Conservation (phyloP, 768 basidiomycete genomes). For the Hericium alpestre region DNA sequence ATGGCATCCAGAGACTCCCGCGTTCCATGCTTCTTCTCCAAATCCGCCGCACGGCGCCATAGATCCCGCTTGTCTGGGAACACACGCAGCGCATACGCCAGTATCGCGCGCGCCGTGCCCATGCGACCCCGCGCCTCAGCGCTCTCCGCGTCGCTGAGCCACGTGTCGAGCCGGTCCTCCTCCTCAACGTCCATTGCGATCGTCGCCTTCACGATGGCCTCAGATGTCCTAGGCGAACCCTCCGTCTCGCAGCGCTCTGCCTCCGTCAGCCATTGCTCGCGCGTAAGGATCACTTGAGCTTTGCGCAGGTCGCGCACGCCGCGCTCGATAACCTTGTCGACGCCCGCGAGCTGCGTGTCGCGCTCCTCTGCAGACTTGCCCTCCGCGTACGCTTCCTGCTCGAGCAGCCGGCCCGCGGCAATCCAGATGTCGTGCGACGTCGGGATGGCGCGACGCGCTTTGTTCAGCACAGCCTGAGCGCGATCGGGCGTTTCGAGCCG, state of each 20-base stretch:
- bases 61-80: slow-evolving; percentile 79
- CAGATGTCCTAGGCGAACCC: slow-evolving; percentile 75
- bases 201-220: slow-evolving; percentile 92
- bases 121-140: slow-evolving; percentile 65
- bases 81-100: slow-evolving; percentile 85
- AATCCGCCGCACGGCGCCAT: slow-evolving; percentile 86
- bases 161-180: slow-evolving; percentile 82
- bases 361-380: slow-evolving; percentile 41
- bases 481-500: slow-evolving; percentile 87
- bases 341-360: slow-evolving; percentile 55
- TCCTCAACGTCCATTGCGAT: slow-evolving; percentile 91
- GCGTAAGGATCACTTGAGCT: slow-evolving; percentile 72
- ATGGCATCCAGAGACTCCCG: slow-evolving; percentile 76
- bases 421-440: slow-evolving; percentile 99
- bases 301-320: slow-evolving; percentile 70
- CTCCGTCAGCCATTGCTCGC: slow-evolving; percentile 96
- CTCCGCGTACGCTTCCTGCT: slow-evolving; percentile 58
- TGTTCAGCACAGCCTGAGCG: slow-evolving; percentile 90
- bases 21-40: slow-evolving; percentile 87
- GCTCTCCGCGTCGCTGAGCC: slow-evolving; percentile 85
- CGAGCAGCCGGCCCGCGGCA: slow-evolving; percentile 83
- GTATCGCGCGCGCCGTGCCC: slow-evolving; percentile 76
- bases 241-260: slow-evolving; percentile 87
- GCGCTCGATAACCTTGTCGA: slow-evolving; percentile 83
- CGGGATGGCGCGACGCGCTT: slow-evolving; percentile 86